phyloP scores from a whole-genome alignment of 192 early-diverging fungal genomes.

The Chytriomyces sp. region DNA sequence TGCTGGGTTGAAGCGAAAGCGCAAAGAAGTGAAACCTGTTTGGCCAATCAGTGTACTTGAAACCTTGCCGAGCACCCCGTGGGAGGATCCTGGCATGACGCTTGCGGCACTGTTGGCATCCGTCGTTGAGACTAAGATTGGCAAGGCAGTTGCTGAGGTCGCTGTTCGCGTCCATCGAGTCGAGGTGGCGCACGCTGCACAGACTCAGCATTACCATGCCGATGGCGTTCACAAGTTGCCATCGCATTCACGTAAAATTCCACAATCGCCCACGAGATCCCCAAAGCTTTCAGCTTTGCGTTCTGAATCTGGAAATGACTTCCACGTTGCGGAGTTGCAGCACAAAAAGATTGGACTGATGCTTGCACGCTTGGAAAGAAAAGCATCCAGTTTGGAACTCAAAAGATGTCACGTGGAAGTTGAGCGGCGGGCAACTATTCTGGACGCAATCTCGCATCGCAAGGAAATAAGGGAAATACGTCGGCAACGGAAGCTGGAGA shows the following conservation, averaged over 20 bases:
- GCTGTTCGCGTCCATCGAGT: conserved; percentile 50
- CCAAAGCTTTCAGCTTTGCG: conserved; percentile 74
- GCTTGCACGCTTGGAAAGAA: conserved; percentile 84
- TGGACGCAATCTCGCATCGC: conserved; percentile 10
- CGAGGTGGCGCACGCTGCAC: neutral
- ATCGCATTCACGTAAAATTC: neutral
- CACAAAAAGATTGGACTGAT: conserved; percentile 88
- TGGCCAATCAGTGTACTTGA: conserved; percentile 34
- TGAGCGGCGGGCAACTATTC: conserved; percentile 3
- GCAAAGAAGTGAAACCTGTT: neutral
- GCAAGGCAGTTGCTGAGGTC: conserved; percentile 82
- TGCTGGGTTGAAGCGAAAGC: neutral
- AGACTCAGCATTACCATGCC: neutral
- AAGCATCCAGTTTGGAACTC: conserved; percentile 80
- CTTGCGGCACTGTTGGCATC: conserved; percentile 86
- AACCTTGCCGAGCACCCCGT: conserved; percentile 44
- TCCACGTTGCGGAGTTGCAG: conserved; percentile 66
- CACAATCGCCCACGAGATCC: conserved; percentile 55
- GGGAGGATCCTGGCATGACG: conserved; percentile 90
- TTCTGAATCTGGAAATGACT: conserved; percentile 46
- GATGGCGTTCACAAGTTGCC: too few species aligned
- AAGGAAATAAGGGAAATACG: neutral
- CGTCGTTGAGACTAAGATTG: conserved; percentile 84
- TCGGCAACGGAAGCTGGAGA: neutral
- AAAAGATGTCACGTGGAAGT: conserved; percentile 56